Percentiles rank a stretch among this genome's conserved stretches.
phyloP scores from a whole-genome alignment of 1,139 yeast species.

The Meyerozyma carpophila region DNA sequence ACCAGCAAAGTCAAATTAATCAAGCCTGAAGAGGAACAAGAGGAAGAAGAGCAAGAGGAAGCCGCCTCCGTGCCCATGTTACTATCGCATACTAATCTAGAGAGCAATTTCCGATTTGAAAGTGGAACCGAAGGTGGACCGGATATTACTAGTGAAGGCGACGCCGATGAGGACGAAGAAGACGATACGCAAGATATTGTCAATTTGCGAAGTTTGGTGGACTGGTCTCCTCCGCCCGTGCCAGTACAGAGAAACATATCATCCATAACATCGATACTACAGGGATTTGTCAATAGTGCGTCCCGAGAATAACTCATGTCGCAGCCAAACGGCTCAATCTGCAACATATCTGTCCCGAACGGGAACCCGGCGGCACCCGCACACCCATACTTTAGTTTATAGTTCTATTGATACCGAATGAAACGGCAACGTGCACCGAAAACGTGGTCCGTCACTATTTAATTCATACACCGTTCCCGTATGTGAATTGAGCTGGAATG shows the following conservation, averaged over 20 bases:
- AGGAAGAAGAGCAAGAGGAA: constrained; percentile 17
- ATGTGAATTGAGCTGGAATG: not conserved
- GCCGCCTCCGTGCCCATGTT: constrained; percentile 20
- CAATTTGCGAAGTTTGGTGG: constrained; percentile 25
- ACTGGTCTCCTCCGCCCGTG: constrained; percentile 12
- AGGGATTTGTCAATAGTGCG: constrained; percentile 34
- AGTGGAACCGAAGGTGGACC: constrained; percentile 9
- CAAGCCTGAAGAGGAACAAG: constrained; percentile 48
- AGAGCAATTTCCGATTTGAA: constrained; percentile 35
- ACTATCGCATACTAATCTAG: constrained; percentile 31
- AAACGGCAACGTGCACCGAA: not conserved
- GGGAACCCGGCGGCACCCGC: not conserved
- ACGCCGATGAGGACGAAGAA: constrained; percentile 14
- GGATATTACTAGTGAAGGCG: constrained; percentile 11
- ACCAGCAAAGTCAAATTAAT: constrained; percentile 67
- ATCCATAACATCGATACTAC: constrained; percentile 34
- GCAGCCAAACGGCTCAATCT: not conserved
- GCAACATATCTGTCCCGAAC: not conserved
- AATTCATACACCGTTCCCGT: not conserved
- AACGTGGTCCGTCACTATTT: not conserved
- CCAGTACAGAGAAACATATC: constrained; percentile 19
- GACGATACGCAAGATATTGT: constrained; percentile 20
- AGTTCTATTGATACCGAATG: not conserved
- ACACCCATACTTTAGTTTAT: not conserved
- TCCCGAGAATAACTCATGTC: constrained; percentile 5